Base-by-base conservation (phyloP, 2,329 filamentous ascomycete species). In the Anisogramma anomala region DNA sequence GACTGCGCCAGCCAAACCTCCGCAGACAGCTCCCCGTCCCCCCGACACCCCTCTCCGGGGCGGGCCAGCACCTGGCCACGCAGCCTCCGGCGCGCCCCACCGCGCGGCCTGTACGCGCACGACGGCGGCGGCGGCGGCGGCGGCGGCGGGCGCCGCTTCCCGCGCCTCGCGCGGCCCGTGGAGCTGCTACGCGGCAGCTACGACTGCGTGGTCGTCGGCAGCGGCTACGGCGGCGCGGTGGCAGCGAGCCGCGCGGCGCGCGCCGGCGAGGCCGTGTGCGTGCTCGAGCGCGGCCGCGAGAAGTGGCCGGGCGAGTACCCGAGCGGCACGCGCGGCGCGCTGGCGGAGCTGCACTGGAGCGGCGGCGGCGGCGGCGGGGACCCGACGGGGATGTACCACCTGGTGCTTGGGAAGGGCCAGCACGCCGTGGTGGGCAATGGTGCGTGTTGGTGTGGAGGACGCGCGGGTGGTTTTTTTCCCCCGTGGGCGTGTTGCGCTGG, bases 281-380 rank as follows among this genome's bases (percentile, higher is more conserved):
- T 84, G 14, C 63, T 84, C 1, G 79, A 84, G 54, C 63, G 74
- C 14, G 79, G 79, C 2, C 63, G 68, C 42, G 79, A 84, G 57
- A 68, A 65, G 46, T 82, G 76, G 78, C 77, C 77, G 1, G 77
- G 77, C 4, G 75, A 81, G 53, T 82, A 77, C 48, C 77, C 77
- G 0, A 64, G 58, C 18, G 64, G 60, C 0, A 51, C 69, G 0
- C 41, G 53, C 1, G 67, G 77, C 6, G 64, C 69, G 0, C 46
- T 68, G 10, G 60, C 59, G 14, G 66, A 82, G 50, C 52, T 79
- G 15, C 74, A 75, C 45, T 65, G 71, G 43, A 74, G 72, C 1
- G 77, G 76, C 17, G 49, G 62, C 14, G 61, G 70, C 9, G 61
- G 68, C 15, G 59, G 60, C 1, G 74, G 71, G 2, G 68, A 74